Evolutionary conservation across 345 rosid genomes (phyloP).

Genomic region (Eucalyptus erythrocorys): DNA sequence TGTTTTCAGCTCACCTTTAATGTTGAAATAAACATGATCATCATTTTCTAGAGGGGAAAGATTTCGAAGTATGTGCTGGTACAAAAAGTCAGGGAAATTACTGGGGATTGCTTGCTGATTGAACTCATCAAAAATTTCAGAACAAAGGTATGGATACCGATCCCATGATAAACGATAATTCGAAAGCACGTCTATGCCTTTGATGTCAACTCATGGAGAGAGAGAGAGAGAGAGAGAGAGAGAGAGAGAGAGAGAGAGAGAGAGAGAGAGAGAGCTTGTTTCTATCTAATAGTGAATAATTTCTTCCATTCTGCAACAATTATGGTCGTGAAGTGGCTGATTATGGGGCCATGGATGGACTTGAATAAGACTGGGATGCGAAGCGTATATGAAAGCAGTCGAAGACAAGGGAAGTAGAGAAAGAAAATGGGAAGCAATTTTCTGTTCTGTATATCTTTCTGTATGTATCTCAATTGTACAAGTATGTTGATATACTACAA

Average conservation of each 20-base stretch:
- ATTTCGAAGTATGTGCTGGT: slow-evolving; percentile 47
- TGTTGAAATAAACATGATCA: background rate
- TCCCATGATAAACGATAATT: background rate
- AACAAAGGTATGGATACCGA: slow-evolving; percentile 16
- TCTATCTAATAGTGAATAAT: background rate
- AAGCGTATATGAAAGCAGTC: too few relatives aligned
- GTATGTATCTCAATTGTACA: too few relatives aligned
- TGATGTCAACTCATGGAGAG: background rate
- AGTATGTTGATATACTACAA: too few relatives aligned
- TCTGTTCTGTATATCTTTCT: too few relatives aligned
- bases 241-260: background rate
- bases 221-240: background rate
- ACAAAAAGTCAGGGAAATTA: slow-evolving; percentile 34
- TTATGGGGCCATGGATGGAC: background rate
- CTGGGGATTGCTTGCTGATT: slow-evolving; percentile 62
- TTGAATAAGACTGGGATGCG: background rate
- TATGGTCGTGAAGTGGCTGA: background rate
- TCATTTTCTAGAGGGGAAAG: slow-evolving; percentile 36
- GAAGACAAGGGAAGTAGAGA: too few relatives aligned
- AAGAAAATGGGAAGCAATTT: too few relatives aligned
- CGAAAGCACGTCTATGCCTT: background rate
- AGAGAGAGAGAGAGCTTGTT: background rate
- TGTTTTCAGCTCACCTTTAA: background rate
- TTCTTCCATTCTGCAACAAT: background rate
- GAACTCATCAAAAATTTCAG: slow-evolving; percentile 48